Percentiles rank a stretch among this genome's conserved stretches.
Conservation (phyloP, 177 flowering plant genomes). For the Vitis hybrid region DNA sequence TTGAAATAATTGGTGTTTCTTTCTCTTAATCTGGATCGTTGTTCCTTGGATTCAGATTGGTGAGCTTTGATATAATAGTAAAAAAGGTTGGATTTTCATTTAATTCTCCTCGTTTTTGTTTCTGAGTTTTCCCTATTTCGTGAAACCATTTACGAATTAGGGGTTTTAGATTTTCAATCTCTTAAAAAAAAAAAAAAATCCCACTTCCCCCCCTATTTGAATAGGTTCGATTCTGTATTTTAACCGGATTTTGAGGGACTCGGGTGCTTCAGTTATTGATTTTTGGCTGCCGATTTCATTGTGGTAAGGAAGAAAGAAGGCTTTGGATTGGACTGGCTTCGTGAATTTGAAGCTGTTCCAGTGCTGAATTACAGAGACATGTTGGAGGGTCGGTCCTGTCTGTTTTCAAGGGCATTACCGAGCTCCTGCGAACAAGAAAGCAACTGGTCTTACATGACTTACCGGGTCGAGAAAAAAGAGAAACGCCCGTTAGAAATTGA, state of each 20-base stretch:
- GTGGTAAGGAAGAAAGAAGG: constrained; percentile 16
- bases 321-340: constrained; percentile 12
- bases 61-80: constrained; percentile 5
- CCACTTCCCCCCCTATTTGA: neutral
- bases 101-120: constrained; percentile 4
- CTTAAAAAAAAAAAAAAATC: neutral
- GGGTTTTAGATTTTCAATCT: constrained; percentile 3
- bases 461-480: constrained; percentile 21
- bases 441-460: constrained; percentile 49
- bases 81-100: neutral
- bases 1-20: neutral
- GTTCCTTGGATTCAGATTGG: constrained; percentile 21
- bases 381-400: constrained; percentile 58
- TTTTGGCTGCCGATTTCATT: constrained; percentile 11
- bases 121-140: constrained; percentile 6
- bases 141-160: too few species aligned
- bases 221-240: constrained; percentile 8
- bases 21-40: constrained; percentile 16
- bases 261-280: constrained; percentile 6
- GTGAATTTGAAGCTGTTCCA: constrained; percentile 6
- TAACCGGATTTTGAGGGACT: constrained; percentile 9
- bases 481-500: constrained; percentile 27
- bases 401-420: constrained; percentile 41
- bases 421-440: constrained; percentile 47
- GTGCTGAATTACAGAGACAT: constrained; percentile 32